A percentile compares a stretch with the other conserved stretches of the same genome.
Evolutionary conservation across 495 filamentous ascomycete genomes (phyloP).

Genomic region (Neurospora sp.): DNA sequence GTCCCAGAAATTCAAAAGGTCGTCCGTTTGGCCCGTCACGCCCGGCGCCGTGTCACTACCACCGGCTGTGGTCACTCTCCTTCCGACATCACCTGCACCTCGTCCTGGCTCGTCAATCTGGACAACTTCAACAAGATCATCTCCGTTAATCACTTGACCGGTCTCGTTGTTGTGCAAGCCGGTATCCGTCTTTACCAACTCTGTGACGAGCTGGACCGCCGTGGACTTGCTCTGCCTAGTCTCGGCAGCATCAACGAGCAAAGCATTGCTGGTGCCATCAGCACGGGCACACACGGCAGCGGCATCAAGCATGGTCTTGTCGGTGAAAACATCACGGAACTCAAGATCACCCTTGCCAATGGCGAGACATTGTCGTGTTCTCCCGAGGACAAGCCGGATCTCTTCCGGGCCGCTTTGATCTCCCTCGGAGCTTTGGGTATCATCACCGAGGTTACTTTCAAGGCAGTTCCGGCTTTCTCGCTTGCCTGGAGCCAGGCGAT

Average conservation of each 20-base stretch:
- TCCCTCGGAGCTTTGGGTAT: conserved; percentile 86
- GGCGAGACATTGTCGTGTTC: conserved; percentile 69
- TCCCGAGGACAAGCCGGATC: conserved; percentile 52
- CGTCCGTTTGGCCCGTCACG: conserved; percentile 69
- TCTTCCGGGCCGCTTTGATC: conserved; percentile 82
- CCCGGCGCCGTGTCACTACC: conserved; percentile 66
- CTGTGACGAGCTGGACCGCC: conserved; percentile 53
- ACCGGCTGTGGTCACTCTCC: conserved; percentile 87
- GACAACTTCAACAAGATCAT: conserved; percentile 70
- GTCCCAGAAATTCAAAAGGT: conserved; percentile 73
- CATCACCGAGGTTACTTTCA: conserved; percentile 77
- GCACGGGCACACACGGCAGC: conserved; percentile 87
- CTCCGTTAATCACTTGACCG: conserved; percentile 50
- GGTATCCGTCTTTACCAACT: conserved; percentile 74
- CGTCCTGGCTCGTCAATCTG: conserved; percentile 88
- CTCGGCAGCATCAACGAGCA: conserved; percentile 92
- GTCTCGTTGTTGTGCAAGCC: conserved; percentile 65
- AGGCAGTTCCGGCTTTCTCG: conserved; percentile 64
- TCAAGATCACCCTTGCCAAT: conserved; percentile 77
- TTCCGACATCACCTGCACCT: conserved; percentile 85
- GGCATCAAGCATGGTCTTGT: conserved; percentile 75
- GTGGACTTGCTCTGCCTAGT: conserved; percentile 74
- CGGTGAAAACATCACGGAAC: conserved; percentile 57
- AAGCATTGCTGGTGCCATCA: conserved; percentile 84
- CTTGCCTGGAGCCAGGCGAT: conserved; percentile 80